Percentiles rank a stretch among this genome's conserved stretches.
Conservation (phyloP, 345 rosid genomes). For the Gossypium mustelinum region DNA sequence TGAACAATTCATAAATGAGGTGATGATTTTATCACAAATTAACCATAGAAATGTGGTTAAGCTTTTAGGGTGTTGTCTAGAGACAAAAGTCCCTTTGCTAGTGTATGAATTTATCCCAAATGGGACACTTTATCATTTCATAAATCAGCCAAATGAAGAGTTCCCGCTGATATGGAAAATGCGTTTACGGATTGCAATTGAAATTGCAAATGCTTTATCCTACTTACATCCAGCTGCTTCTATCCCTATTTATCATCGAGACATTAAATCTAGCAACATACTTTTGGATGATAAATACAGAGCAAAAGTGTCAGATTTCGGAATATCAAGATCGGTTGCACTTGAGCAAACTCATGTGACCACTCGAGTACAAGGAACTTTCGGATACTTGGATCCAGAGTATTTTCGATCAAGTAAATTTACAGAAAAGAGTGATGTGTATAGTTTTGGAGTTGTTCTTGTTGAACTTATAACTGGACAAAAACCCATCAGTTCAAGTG, state of each 20-base stretch:
- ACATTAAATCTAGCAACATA: conserved; percentile 22
- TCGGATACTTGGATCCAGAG: conserved; percentile 26
- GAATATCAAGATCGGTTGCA: conserved; percentile 20
- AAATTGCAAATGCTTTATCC: conserved; percentile 19
- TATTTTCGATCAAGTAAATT: conserved; percentile 20
- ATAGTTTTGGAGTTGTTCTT: background rate
- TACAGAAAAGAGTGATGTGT: conserved; percentile 9
- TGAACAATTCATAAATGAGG: conserved; percentile 21
- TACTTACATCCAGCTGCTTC: conserved; percentile 23
- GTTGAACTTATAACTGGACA: background rate
- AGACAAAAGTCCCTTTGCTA: background rate
- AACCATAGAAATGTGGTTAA: conserved; percentile 13
- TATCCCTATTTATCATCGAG: conserved; percentile 23
- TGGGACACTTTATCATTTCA: conserved; percentile 28
- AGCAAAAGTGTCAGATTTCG: conserved; percentile 23
- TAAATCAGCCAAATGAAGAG: conserved; percentile 21
- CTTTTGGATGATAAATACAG: conserved; percentile 21
- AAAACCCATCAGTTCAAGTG: background rate
- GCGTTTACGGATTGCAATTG: conserved; percentile 12
- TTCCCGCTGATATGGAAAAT: conserved; percentile 13
- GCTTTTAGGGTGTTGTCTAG: background rate
- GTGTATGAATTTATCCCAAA: conserved; percentile 11
- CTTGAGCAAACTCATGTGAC: conserved; percentile 25
- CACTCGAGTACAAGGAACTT: conserved; percentile 19
- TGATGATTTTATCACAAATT: conserved; percentile 14